Conservation (phyloP, 768 basidiomycete species). For the Tylopilus rubrobrunneus region DNA sequence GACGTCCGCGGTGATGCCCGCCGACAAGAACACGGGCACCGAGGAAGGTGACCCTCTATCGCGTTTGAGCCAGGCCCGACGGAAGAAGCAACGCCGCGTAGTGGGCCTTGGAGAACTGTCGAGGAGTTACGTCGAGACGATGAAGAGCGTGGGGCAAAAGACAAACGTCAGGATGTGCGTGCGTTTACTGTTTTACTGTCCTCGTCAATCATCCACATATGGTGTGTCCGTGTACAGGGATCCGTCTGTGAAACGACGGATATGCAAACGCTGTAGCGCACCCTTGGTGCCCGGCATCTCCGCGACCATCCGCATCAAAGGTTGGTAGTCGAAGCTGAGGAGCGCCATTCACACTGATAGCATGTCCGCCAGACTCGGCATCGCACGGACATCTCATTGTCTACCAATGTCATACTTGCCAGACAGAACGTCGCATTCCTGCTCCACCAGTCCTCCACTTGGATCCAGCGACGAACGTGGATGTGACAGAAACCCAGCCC, state of each 20-base stretch:
- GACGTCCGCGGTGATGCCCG: background rate
- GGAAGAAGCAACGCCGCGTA: constrained; percentile 26
- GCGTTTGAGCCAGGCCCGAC: background rate
- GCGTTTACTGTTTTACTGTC: background rate
- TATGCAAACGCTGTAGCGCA: constrained; percentile 67
- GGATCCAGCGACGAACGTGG: background rate
- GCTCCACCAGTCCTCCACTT: constrained; percentile 46
- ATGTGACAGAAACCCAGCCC: background rate
- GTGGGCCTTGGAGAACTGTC: constrained; percentile 50
- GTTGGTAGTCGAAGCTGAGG: constrained; percentile 35
- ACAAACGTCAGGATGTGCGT: constrained; percentile 74
- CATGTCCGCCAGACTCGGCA: constrained; percentile 31
- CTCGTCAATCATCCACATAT: background rate
- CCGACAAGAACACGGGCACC: background rate
- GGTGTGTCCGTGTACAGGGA: constrained; percentile 46
- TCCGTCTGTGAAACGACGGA: constrained; percentile 74
- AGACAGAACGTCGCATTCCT: constrained; percentile 59
- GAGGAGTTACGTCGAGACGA: constrained; percentile 56
- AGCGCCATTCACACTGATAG: constrained; percentile 6
- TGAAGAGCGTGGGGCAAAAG: constrained; percentile 72
- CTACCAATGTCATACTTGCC: constrained; percentile 59
- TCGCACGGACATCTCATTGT: constrained; percentile 53
- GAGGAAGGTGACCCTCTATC: background rate
- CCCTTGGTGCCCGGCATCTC: constrained; percentile 68
- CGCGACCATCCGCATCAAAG: constrained; percentile 58